A percentile compares a stretch with the other conserved stretches of the same genome.
Conservation (phyloP, 2,329 filamentous ascomycete species). For the Penicillium sp. region DNA sequence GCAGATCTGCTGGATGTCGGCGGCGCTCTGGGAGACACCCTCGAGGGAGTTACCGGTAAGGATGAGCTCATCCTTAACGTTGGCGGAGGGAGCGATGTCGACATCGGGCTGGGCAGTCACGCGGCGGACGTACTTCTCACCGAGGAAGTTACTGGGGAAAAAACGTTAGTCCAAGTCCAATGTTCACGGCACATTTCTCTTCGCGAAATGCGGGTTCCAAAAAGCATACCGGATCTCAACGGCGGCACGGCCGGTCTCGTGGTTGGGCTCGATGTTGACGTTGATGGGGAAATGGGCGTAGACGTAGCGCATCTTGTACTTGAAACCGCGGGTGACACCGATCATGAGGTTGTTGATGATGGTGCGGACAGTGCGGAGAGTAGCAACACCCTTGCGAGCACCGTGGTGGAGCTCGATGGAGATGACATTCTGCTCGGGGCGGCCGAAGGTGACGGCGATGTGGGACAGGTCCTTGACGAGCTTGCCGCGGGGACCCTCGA, state of each 20-base stretch:
- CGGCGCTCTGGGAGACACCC: slow-evolving; percentile 94
- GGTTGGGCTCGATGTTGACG: slow-evolving; percentile 98
- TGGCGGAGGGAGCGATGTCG: slow-evolving; percentile 83
- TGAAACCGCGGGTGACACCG: slow-evolving; percentile 98
- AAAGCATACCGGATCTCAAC: slow-evolving; percentile 89
- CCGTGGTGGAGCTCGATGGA: slow-evolving; percentile 99
- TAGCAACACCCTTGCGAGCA: slow-evolving; percentile 94
- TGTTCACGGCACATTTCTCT: neutral
- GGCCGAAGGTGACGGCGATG: slow-evolving; percentile 92
- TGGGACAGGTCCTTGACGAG: slow-evolving; percentile 96
- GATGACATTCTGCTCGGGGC: slow-evolving; percentile 82
- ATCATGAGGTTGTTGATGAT: slow-evolving; percentile 99
- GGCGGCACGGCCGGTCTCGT: slow-evolving; percentile 81
- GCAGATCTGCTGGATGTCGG: slow-evolving; percentile 99
- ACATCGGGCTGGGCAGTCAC: slow-evolving; percentile 89
- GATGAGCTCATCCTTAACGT: slow-evolving; percentile 97
- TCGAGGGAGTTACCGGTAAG: slow-evolving; percentile 93
- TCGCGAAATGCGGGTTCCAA: slow-evolving; percentile 18
- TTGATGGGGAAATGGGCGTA: slow-evolving; percentile 99
- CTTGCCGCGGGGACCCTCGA: slow-evolving; percentile 97
- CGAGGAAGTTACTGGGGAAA: slow-evolving; percentile 82
- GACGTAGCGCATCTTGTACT: slow-evolving; percentile 99
- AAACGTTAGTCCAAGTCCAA: neutral
- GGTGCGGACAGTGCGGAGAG: slow-evolving; percentile 95
- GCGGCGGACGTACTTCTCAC: slow-evolving; percentile 97